Evolutionary conservation across 371 early-diverging fungal genomes (phyloP), one percentile per base, ranked within the genome.

Genomic region (Rhizopus stolonifer): DNA sequence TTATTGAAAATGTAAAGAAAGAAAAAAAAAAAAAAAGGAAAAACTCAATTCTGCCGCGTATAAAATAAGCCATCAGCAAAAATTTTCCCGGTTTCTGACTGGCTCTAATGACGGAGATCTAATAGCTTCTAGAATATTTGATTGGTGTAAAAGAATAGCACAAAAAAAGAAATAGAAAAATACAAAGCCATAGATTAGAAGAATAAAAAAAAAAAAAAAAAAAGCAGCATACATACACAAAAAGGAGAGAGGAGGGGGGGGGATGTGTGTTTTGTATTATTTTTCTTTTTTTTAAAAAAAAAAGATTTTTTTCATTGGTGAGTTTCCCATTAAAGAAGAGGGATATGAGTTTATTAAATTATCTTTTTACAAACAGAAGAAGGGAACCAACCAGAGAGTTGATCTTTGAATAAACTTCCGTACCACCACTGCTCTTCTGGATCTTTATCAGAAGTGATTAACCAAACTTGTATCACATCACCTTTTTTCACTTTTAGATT

Each of bases 381-480:
- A 42, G 42, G 42, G 19, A 42, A 42, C 42, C 42, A 42, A 42
- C 42, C 42, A 9, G 10, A 42, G 0, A 10, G 10, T 21, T 5
- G 13, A 21, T 21, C 13, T 4, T 8, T 6, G 4, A 10, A 4
- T 10, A 18, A 7, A 19, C 42, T 42, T n/a, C 42, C 42, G 13
- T 42, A 42, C 42, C 42, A 42, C 42, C 42, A 42, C 22, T 42
- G 42, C 6, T 42, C 42, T 21, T 42, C 9, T 21, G 17, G 10
- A 21, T 42, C 21, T 42, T n/a, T n/a, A n/a, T n/a, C n/a, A n/a
- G 42, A 19, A 21, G 42, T 42, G 42, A 42, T 21, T 21, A 42
- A 21, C 63, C 63, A 63, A 15, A 63, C 46, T 21, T 57, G 50
- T 22, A 63, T 47, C 4, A 58, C 7, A 23, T 63, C 63, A 5